Base-by-base conservation (phyloP, 768 basidiomycete genomes). In the Infundibulicybe gibba region DNA sequence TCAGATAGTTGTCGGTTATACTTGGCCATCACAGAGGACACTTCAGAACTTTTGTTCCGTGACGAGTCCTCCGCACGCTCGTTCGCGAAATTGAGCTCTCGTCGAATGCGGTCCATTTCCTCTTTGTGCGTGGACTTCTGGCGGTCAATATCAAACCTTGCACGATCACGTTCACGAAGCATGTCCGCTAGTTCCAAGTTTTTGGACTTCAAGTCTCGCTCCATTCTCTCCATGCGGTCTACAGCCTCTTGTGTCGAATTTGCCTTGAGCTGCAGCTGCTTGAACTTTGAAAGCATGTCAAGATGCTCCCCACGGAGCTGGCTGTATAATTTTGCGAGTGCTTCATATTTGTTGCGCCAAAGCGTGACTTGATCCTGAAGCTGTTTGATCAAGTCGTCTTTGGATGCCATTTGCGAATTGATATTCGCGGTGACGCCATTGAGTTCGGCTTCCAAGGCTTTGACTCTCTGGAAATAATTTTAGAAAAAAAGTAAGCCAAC, bases 271-370 rank as follows among this genome's bases (percentile, higher is more conserved):
- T 98, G 94, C 79, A 97, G 80, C 54, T 90, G 87, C 73, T 98
- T 99, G 77, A 90, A 94, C 69, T 95, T 97, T 53, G 87, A 81
- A 44, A 99, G 81, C 83, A 98, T 90, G 51, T 99, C 97, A 38
- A 99, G 76, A 67, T 99, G 97, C 61, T 98, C 97, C 25, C 91
- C 89, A 45, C 97, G 89, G 9, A 99, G 82, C 63, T 98, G 97
- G 57, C 94, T 97, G 74, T 99, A 99, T 8, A 99, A 80, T 66
- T 98, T 99, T 38, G 97, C 97, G 49, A 99, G 76, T 0, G 95
- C 92, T 63, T 99, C 97, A 65, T 99, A 99, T 68, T 99, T 99
- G 72, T 91, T 94, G 47, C 93, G 86, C 97, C 97, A 99, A 12
- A 95, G 71, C 3, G 81, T 89, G 52, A 97, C 94, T 68, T 99